Conservation (phyloP, 345 rosid species). For the Bretschneidera sinensis region DNA sequence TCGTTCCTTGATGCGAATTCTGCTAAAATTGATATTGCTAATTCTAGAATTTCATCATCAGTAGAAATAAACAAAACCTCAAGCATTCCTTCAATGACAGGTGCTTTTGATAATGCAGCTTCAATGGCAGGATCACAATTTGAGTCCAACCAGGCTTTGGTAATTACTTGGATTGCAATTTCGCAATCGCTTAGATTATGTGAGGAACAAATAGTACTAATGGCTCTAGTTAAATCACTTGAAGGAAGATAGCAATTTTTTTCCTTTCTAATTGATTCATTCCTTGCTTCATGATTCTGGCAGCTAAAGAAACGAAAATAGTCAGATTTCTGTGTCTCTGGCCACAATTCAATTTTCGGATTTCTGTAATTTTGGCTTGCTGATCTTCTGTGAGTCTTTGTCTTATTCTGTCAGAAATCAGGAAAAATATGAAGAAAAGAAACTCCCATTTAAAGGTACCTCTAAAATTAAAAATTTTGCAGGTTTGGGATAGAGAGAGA, state of each 20-base stretch:
- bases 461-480: background rate
- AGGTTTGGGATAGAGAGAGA: conserved; percentile 6
- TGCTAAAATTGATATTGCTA: conserved; percentile 45
- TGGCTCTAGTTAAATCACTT: conserved; percentile 35
- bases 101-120: conserved; percentile 32
- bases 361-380: conserved; percentile 16
- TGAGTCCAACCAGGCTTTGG: conserved; percentile 45
- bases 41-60: conserved; percentile 52
- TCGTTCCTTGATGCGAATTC: conserved; percentile 35
- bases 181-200: conserved; percentile 42
- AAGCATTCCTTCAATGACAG: conserved; percentile 44
- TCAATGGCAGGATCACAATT: conserved; percentile 30
- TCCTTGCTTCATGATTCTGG: conserved; percentile 21
- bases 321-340: conserved; percentile 25
- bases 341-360: conserved; percentile 18
- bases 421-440: background rate
- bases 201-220: conserved; percentile 35
- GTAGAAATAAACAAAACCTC: conserved; percentile 48
- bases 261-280: conserved; percentile 12
- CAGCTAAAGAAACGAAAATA: conserved; percentile 33
- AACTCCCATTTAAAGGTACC: conserved; percentile 7
- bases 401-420: conserved; percentile 28
- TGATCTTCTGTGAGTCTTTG: conserved; percentile 18
- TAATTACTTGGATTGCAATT: conserved; percentile 34
- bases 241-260: conserved; percentile 13